Conservation (phyloP, 1,139 yeast genomes). For the Suhomyces kunorum region DNA sequence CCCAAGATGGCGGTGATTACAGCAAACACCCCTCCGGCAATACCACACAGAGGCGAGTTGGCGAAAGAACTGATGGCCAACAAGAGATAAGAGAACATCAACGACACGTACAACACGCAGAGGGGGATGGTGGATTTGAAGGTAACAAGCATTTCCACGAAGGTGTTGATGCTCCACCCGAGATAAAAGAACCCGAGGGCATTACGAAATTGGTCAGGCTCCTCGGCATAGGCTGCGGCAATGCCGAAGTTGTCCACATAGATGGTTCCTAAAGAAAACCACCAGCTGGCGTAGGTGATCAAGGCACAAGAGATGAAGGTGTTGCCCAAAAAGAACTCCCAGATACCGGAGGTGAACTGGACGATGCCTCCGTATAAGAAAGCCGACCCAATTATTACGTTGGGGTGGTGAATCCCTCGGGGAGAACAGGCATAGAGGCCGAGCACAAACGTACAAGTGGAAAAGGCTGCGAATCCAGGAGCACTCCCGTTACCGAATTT, state of each 20-base stretch:
- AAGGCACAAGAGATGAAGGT: slow-evolving; percentile 40
- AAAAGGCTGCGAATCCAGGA: background rate
- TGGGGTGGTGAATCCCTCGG: slow-evolving; percentile 12
- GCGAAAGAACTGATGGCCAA: background rate
- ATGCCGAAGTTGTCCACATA: slow-evolving; percentile 36
- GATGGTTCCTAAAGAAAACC: slow-evolving; percentile 38
- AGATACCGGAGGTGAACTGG: slow-evolving; percentile 51
- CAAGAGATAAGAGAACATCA: background rate
- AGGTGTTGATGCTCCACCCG: slow-evolving; percentile 49
- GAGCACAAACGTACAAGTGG: background rate
- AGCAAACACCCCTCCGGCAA: background rate
- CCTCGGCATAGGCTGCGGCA: slow-evolving; percentile 28
- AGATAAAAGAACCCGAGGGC: slow-evolving; percentile 46
- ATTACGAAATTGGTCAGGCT: slow-evolving; percentile 26
- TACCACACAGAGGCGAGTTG: background rate
- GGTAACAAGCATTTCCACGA: slow-evolving; percentile 39
- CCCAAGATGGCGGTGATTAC: background rate
- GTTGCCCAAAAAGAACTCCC: slow-evolving; percentile 46
- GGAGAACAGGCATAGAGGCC: background rate
- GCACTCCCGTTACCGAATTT: background rate
- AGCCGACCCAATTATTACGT: slow-evolving; percentile 52
- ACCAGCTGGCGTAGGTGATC: slow-evolving; percentile 40
- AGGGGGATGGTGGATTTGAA: slow-evolving; percentile 47
- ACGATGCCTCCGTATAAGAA: slow-evolving; percentile 49
- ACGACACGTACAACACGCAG: slow-evolving; percentile 23